Evolutionary conservation across 495 filamentous ascomycete species (phyloP), one percentile per base, ranked within the genome.

Genomic region (Penicillium malachiteum): DNA sequence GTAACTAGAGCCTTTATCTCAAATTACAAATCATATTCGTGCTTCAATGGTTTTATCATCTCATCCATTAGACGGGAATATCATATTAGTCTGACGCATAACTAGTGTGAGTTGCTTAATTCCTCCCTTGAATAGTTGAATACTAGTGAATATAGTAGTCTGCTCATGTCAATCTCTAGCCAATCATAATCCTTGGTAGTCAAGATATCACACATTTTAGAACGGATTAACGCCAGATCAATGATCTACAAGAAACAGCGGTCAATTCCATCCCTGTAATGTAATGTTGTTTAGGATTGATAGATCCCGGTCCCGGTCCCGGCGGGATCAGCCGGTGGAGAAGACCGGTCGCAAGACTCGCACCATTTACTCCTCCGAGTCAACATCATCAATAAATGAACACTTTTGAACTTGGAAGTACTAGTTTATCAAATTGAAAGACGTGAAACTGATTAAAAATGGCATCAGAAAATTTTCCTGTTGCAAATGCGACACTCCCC

Each of bases 401-500:
- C 51, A 17, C 18, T 32, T 26, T 37, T 30, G 33, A 17, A 17
- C 39, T 0, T 18, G 21, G 4, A 26, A 26, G 21, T 26, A 26
- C 21, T 26, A 26, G 21, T 26, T 26, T 26, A 26, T 26, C 21
- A 26, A 26, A 26, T 26, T 26, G 21, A 26, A 37, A 37, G 2
- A 37, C 9, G 12, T 13, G 12, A 37, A 10, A 43, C 44, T 32
- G 32, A 48, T 16, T 18, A n/a, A 54, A 48, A 30, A 62, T 58
- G 51, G 1, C 34, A 30, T 48, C 55, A n/a, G 59, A 54, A 17
- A 21, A 50, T 58, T 63, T 44, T 42, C 75, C 75, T 1, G 60
- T 68, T 7, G 48, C 78, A 3, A 77, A 84, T 41, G 80, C 86
- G 13, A 87, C 84, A 4, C 66, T 77, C 17, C 87, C 90, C 0